Base-by-base conservation (phyloP, 345 rosid species). In the Cardamine chenopodiifolia region DNA sequence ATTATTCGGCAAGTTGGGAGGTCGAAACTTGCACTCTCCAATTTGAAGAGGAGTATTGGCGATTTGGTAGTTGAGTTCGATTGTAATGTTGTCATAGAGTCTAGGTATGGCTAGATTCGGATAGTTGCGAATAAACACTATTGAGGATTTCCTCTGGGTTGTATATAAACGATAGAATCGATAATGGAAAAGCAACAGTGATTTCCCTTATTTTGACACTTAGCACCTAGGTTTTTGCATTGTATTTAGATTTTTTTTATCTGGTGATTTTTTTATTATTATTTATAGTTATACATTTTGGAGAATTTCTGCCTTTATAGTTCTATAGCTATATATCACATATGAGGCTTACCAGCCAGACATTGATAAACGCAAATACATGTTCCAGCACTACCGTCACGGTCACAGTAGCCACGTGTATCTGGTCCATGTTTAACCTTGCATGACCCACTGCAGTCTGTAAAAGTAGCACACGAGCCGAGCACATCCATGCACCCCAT, bases 381-480 rank as follows among this genome's bases (percentile, higher is more conserved):
- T 15, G n/a, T 40, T 40, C 45, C 45, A 40, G 45, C 6, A 32
- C 25, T 39, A 57, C 58, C 50, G 17, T 23, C 31, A 2, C 71
- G 77, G 25, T 66, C 67, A 37, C 78, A 74, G 10, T 4, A 6
- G 10, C 71, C 72, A 55, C 0, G 4, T 31, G 66, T 40, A 0
- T 14, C 3, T 48, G 11, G 17, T 68, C 79, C 68, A 57, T 35
- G n/a, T 19, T 1, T 5, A 11, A 2, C 2, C 35, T 7, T 58
- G 28, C 73, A 75, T 15, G 34, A 5, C 0, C 4, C 3, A 47
- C 10, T 14, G 13, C 78, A 57, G 15, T 47, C 61, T 14, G 4
- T 12, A 44, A 66, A 47, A 4, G 23, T n/a, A 3, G 20, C 61
- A 35, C 79, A 75, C 15, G 68, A 7, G 6, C 73, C 79, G 39